A percentile compares a stretch with the other conserved stretches of the same genome.
phyloP scores from a whole-genome alignment of 2,329 filamentous ascomycete species.

The Fonsecaea pugnacius region DNA sequence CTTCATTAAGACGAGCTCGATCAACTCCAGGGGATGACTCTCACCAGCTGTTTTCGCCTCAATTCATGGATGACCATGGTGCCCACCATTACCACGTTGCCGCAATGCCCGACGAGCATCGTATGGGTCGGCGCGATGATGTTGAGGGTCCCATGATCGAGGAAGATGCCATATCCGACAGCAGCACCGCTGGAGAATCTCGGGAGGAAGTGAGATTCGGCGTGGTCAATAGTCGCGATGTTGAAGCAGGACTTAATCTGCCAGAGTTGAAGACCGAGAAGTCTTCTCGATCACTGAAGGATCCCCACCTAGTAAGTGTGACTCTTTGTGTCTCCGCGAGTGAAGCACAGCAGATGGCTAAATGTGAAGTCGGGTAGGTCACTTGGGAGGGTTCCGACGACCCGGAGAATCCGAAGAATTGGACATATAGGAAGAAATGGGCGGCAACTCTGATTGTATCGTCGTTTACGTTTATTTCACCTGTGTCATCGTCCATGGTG shows the following conservation, averaged over 20 bases:
- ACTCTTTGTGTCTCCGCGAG: neutral
- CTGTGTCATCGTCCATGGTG: constrained; percentile 66
- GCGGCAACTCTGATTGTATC: constrained; percentile 59
- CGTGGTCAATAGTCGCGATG: constrained; percentile 23
- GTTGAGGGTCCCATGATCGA: neutral
- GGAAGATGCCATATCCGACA: constrained; percentile 7
- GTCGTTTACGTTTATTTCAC: constrained; percentile 65
- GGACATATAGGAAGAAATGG: constrained; percentile 63
- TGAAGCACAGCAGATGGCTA: neutral
- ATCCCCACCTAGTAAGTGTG: constrained; percentile 38
- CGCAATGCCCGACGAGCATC: constrained; percentile 24
- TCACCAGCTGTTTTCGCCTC: constrained; percentile 31
- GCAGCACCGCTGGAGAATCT: constrained; percentile 24
- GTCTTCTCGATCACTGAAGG: constrained; percentile 37
- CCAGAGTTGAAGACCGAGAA: constrained; percentile 26
- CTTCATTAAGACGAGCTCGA: constrained; percentile 29
- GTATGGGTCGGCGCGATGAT: neutral
- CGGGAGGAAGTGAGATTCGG: constrained; percentile 31
- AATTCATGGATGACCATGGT: constrained; percentile 35
- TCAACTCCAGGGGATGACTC: constrained; percentile 27
- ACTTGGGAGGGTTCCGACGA: constrained; percentile 60
- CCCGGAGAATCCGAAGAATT: constrained; percentile 57
- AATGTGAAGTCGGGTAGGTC: constrained; percentile 39
- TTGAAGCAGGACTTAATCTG: constrained; percentile 23
- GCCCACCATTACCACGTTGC: constrained; percentile 29